Evolutionary conservation across 2,329 filamentous ascomycete species (phyloP), one percentile per base, ranked within the genome.

Genomic region (Ophiognomonia clavigignenti-juglandacearum): DNA sequence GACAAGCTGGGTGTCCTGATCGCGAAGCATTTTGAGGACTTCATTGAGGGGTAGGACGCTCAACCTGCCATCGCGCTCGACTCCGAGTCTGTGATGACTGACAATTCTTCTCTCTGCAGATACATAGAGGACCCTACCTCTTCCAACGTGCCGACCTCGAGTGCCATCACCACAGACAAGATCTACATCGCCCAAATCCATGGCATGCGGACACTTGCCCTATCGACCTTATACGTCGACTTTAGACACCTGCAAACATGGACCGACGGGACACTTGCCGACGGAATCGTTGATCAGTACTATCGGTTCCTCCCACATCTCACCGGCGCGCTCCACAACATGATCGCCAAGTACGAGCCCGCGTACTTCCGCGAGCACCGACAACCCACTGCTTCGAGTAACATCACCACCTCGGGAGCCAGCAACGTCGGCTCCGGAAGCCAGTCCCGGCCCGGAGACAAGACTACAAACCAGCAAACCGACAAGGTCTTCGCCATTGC

Each of bases 281-380:
- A 88, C 52, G 92, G 89, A 42, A 86, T 97, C 53, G 85, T 90
- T 55, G 84, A 83, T 58, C 86, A 95, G 61, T 97, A 96, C 73
- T 97, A 96, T 67, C 88, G 93, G 56, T 96, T 96, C 64, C 77
- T 95, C 20, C 93, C 93, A 3, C 98, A 93, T 64, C 80, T 98
- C 59, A 89, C 87, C 19, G 82, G 86, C 54, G 91, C 86, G 22
- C 73, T 98, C 36, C 90, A 98, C 70, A 95, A 90, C 60, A 82
- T 95, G 67, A 95, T 98, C 58, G 85, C 88, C 56, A 95, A 95
- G 69, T 86, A 96, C 69, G 92, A 96, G 65, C 88, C 93, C 5
- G 79, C 86, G 62, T 98, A 97, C 70, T 97, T 95, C 70, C 81
- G 88, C 57, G 86, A 95, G 61, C 92, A 97, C 71, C 82, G 89